phyloP scores from a whole-genome alignment of 768 basidiomycete species.

The Collybia sp. region DNA sequence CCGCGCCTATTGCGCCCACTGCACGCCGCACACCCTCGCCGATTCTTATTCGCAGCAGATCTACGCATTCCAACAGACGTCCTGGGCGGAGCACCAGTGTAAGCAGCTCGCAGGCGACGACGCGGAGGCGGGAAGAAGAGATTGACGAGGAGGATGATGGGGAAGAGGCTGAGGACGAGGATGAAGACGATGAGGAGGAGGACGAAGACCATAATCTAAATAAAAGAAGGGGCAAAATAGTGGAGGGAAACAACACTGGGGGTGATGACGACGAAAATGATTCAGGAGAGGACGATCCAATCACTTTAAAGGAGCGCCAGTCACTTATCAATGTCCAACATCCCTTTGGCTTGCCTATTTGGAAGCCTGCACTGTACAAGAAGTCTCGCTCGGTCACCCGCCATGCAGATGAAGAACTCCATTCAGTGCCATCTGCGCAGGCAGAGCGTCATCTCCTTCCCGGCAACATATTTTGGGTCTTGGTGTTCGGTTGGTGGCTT shows the following conservation, averaged over 20 bases:
- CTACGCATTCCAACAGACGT: conserved; percentile 44
- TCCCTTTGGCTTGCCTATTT: conserved; percentile 97
- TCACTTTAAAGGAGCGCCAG: conserved; percentile 92
- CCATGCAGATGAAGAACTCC: conserved; percentile 91
- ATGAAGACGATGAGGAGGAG: conserved; percentile 28
- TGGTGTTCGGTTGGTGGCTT: conserved; percentile 94
- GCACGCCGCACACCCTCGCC: conserved; percentile 35
- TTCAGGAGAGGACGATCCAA: conserved; percentile 67
- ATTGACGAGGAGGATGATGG: conserved; percentile 55
- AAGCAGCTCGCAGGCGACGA: conserved; percentile 49
- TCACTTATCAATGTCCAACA: conserved; percentile 99
- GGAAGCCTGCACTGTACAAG: conserved; percentile 99
- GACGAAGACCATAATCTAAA: conserved; percentile 10
- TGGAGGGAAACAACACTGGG: conserved; percentile 31
- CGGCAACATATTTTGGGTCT: conserved; percentile 90
- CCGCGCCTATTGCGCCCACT: conserved; percentile 37
- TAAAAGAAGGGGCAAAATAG: conserved; percentile 37
- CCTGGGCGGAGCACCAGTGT: conserved; percentile 55
- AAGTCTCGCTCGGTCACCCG: conserved; percentile 96
- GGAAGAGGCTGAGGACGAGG: conserved; percentile 24
- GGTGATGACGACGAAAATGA: conserved; percentile 32
- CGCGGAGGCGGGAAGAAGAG: conserved; percentile 36
- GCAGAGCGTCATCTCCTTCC: conserved; percentile 91
- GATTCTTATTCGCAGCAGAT: conserved; percentile 44
- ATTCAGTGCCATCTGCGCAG: conserved; percentile 87